phyloP scores from a whole-genome alignment of 805 yeast genomes.

The Maudiozyma turicensis region DNA sequence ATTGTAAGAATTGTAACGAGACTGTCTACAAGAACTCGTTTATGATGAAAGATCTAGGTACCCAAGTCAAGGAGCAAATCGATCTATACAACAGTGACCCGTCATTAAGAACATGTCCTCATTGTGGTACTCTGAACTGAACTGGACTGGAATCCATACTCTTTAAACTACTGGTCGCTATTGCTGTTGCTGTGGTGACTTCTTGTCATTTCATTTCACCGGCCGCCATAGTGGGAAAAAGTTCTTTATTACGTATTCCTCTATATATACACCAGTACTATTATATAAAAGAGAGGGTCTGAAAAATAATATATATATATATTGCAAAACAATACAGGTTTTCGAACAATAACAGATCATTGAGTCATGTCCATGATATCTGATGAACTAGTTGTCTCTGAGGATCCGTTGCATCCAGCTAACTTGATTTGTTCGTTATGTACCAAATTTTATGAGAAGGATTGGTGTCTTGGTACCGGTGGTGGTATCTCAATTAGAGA shows the following conservation, averaged over 20 bases:
- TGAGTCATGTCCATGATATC: not conserved
- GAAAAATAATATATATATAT: not conserved
- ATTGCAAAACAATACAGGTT: too few relatives aligned
- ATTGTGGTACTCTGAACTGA: constrained; percentile 62
- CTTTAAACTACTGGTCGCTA: too few relatives aligned
- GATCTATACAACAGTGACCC: constrained; percentile 53
- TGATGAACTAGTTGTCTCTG: constrained; percentile 16
- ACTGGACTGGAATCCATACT: too few relatives aligned
- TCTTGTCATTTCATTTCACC: too few relatives aligned
- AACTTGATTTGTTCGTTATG: constrained; percentile 77
- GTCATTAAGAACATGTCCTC: constrained; percentile 57
- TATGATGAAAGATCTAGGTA: constrained; percentile 73
- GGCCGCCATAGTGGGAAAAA: too few relatives aligned
- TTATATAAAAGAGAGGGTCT: too few relatives aligned
- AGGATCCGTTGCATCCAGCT: constrained; percentile 67
- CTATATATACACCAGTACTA: too few relatives aligned
- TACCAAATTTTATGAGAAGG: constrained; percentile 60
- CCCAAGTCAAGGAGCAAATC: constrained; percentile 82
- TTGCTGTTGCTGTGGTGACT: too few relatives aligned
- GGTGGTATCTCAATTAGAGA: constrained; percentile 76
- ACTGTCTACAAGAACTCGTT: constrained; percentile 62
- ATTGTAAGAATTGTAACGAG: constrained; percentile 60
- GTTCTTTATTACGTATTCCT: too few relatives aligned
- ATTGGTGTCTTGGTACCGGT: constrained; percentile 95
- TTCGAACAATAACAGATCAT: too few relatives aligned